phyloP scores from a whole-genome alignment of 805 yeast genomes.

The Zygosaccharomyces rouxii region DNA sequence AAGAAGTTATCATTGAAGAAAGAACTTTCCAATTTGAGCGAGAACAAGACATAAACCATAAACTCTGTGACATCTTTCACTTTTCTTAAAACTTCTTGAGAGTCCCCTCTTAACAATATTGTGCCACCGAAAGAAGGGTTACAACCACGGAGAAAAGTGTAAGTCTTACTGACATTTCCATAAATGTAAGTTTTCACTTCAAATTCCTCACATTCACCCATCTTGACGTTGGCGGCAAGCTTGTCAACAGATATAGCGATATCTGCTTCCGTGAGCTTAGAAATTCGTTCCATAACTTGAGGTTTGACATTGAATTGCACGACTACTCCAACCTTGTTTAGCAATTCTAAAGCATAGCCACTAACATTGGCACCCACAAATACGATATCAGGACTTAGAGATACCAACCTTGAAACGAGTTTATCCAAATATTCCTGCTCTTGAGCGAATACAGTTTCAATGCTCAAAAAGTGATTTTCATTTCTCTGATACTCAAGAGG shows the following conservation, averaged over 20 bases:
- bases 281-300: constrained; percentile 71
- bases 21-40: constrained; percentile 73
- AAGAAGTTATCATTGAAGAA: constrained; percentile 67
- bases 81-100: constrained; percentile 53
- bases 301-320: constrained; percentile 80
- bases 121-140: constrained; percentile 74
- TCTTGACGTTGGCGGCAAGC: constrained; percentile 60
- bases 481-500: constrained; percentile 80
- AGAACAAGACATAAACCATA: constrained; percentile 72
- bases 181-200: constrained; percentile 64
- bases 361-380: constrained; percentile 76
- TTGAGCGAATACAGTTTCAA: constrained; percentile 80
- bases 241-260: constrained; percentile 83
- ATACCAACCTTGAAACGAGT: constrained; percentile 69
- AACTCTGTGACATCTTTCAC: constrained; percentile 78
- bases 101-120: constrained; percentile 77
- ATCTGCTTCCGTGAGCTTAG: constrained; percentile 78
- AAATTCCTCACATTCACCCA: constrained; percentile 73
- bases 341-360: constrained; percentile 69
- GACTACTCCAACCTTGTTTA: constrained; percentile 71
- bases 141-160: constrained; percentile 76
- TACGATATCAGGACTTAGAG: constrained; percentile 73
- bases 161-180: constrained; percentile 58
- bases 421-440: constrained; percentile 81
- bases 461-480: constrained; percentile 74